Conservation (phyloP, 208 protist species). For the Wallacemonas sp. region DNA sequence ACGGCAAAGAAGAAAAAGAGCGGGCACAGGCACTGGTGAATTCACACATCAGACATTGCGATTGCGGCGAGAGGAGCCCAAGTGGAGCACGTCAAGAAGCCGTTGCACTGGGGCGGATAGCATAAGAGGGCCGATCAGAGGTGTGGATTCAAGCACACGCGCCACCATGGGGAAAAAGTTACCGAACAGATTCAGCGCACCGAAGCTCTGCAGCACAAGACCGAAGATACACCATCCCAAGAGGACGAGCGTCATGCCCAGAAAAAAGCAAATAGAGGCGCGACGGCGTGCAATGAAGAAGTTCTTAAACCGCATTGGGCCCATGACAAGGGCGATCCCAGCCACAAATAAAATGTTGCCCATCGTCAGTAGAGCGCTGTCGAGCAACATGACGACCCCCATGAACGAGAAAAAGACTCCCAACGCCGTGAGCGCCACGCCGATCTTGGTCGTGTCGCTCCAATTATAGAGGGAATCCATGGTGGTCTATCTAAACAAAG, state of each 20-base stretch:
- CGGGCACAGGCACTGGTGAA: too few relatives aligned
- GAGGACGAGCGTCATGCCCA: constrained; percentile 83
- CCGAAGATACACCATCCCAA: constrained; percentile 79
- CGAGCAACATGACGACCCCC: constrained; percentile 79
- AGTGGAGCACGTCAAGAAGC: constrained; percentile 35
- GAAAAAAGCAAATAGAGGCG: constrained; percentile 85
- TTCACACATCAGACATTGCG: constrained; percentile 84
- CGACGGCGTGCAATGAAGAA: constrained; percentile 82
- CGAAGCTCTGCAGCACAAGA: constrained; percentile 82
- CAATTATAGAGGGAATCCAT: constrained; percentile 91
- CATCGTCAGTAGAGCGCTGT: constrained; percentile 88
- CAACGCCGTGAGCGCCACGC: constrained; percentile 79
- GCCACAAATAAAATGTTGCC: constrained; percentile 89
- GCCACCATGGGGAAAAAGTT: constrained; percentile 90
- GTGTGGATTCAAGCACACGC: constrained; percentile 85
- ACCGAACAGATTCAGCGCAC: constrained; percentile 88
- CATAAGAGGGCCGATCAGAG: constrained; percentile 78
- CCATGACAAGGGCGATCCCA: constrained; percentile 87
- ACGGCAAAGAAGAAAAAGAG: too few relatives aligned
- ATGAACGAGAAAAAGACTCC: constrained; percentile 82
- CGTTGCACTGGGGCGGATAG: constrained; percentile 62
- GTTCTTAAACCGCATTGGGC: constrained; percentile 57
- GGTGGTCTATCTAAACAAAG: not conserved
- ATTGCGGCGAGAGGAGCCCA: constrained; percentile 36
- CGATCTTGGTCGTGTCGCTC: constrained; percentile 90